These are phyloP conservation scores for Abrus pulchellus DNA, from an alignment of 306 rosid species.

Conservation along the genomic window DNA sequence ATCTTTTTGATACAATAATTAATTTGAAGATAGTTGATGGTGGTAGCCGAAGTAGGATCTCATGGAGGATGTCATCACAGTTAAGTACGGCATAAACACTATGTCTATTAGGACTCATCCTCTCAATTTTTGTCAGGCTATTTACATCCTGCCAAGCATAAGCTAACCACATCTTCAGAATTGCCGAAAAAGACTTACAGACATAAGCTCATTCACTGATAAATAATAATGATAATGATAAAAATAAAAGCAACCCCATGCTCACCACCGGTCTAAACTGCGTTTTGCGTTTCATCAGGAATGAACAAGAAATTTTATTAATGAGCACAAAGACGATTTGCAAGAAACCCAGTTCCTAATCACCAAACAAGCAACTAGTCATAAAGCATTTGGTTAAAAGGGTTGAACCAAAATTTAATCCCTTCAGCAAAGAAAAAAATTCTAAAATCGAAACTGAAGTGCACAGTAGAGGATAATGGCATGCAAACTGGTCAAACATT, in stretches of 20 bases:
- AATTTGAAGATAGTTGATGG: constrained; percentile 61
- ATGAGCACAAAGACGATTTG: not conserved
- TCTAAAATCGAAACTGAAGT: not conserved
- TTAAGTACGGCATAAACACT: constrained; percentile 59
- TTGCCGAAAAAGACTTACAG: constrained; percentile 11
- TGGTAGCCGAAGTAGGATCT: constrained; percentile 72
- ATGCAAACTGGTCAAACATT: constrained; percentile 3
- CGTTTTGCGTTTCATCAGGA: constrained; percentile 20
- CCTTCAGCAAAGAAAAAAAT: not conserved
- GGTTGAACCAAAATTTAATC: not conserved
- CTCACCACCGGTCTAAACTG: not conserved
- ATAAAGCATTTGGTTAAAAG: constrained; percentile 11
- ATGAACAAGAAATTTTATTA: not conserved
- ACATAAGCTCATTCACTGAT: constrained; percentile 26
- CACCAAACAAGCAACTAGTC: not conserved
- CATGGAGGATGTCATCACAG: constrained; percentile 76
- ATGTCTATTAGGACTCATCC: constrained; percentile 31
- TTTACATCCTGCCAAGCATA: constrained; percentile 50
- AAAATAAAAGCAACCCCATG: not conserved
- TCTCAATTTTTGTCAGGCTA: constrained; percentile 47
- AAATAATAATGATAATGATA: not conserved
- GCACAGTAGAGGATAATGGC: not conserved
- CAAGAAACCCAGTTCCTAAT: not conserved
- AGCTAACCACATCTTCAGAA: constrained; percentile 40
- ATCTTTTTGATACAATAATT: constrained; percentile 69